Percentiles rank a stretch among this genome's conserved stretches.
These are phyloP conservation scores for Diaporthe sp. DNA, from an alignment of 2,329 filamentous ascomycete species.

Conservation along the genomic window DNA sequence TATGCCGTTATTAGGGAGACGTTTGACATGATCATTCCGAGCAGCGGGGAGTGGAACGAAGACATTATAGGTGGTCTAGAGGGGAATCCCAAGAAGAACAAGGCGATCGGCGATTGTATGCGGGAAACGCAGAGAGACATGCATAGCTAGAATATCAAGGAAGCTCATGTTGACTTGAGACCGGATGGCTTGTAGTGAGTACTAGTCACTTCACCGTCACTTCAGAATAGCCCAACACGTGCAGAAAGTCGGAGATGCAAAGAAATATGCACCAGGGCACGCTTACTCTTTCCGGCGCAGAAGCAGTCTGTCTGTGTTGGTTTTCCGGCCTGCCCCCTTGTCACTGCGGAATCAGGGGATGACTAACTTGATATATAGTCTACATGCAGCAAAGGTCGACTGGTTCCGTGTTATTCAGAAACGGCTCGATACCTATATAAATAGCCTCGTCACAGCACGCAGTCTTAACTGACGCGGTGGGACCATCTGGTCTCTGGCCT, in stretches of 20 bases:
- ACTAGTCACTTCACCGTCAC: neutral
- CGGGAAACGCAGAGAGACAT: neutral
- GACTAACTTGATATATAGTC: neutral
- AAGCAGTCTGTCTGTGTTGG: neutral
- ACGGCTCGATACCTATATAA: neutral
- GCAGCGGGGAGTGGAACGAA: slow-evolving; percentile 34
- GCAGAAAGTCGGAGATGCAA: too few relatives aligned
- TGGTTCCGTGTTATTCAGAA: neutral
- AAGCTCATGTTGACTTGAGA: neutral
- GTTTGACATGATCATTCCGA: slow-evolving; percentile 69
- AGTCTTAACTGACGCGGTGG: neutral
- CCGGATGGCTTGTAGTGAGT: neutral
- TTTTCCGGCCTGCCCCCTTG: neutral
- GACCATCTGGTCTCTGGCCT: neutral
- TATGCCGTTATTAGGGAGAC: slow-evolving; percentile 67
- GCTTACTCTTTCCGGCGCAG: neutral
- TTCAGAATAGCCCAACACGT: neutral
- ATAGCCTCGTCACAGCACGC: rapidly evolving
- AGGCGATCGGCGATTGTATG: slow-evolving; percentile 6
- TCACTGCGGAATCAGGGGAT: neutral
- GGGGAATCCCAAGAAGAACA: slow-evolving; percentile 34
- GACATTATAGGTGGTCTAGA: slow-evolving; percentile 41
- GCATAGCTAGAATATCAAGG: neutral
- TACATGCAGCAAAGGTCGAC: neutral
- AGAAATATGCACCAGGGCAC: neutral